Base-by-base conservation (phyloP, 2,329 filamentous ascomycete species). In the Hirsutella minnesotensis region DNA sequence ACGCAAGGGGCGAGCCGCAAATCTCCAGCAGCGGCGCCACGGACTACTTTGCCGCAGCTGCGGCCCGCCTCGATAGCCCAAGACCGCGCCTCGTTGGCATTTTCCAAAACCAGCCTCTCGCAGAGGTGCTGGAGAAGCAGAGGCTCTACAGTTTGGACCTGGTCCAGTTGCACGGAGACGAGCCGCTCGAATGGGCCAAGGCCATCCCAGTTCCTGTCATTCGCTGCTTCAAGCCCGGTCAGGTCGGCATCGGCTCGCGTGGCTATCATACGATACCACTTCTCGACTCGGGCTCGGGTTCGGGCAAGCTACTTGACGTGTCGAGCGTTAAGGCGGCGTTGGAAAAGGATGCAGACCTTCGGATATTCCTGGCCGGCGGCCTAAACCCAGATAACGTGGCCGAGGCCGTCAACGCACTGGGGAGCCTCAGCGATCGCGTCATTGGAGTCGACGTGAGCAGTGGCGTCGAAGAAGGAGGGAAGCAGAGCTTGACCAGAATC, bases 141-240 rank as follows among this genome's bases (percentile, higher is more conserved):
- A 77, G 77, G 49, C 69, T 79, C 12, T 79, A 95, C 50, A 71
- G 74, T 38, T 75, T 98, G 36, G 92, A 98, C 58, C 67, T 95
- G 42, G 86, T 98, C 7, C 92, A 98, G 58, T 75, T 98, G 2
- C 92, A 98, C 57, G 94, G 92, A 9, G 75, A 82, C 38, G 94
- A 98, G 59, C 90, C 92, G 3, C 56, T 95, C 4, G 92, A 98
- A 59, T 98, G 90, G 89, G 82, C 89, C 2, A 75, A 67, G 38
- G 65, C 84, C n/a, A 87, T 98, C 39, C 89, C 92, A 1, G 88
- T 95, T 0, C 92, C 92, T 1, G 89, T 98, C 5, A 80, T 98
- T 49, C 81, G 80, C 50, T 84, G 82, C 40, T 98, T 96, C 64
- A 79, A 80, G 42, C 87, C 88, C 0, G 76, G 73, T 3, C 79